phyloP scores from a whole-genome alignment of 768 basidiomycete species.

The Leccinellum luteum region DNA sequence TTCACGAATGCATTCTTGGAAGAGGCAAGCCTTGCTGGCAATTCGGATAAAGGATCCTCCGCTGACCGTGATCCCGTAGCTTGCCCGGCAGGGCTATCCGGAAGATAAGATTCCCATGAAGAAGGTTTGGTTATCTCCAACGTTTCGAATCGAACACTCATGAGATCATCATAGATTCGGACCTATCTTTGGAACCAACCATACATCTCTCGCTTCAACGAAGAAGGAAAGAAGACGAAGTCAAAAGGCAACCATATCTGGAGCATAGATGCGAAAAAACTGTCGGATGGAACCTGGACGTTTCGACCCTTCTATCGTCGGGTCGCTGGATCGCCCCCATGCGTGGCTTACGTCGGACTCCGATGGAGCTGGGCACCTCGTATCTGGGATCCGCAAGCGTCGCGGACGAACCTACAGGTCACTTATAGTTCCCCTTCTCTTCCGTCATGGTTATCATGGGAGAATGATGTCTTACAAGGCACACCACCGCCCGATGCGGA shows the following conservation, averaged over 20 bases:
- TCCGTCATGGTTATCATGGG: slow-evolving; percentile 89
- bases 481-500: slow-evolving; percentile 75
- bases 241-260: slow-evolving; percentile 99
- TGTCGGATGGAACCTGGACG: slow-evolving; percentile 71
- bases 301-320: slow-evolving; percentile 88
- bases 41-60: slow-evolving; percentile 1
- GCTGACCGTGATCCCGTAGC: slow-evolving; percentile 41
- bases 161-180: slow-evolving; percentile 58
- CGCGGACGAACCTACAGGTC: slow-evolving; percentile 76
- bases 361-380: slow-evolving; percentile 90
- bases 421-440: slow-evolving; percentile 76
- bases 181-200: slow-evolving; percentile 96
- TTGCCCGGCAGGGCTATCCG: slow-evolving; percentile 80
- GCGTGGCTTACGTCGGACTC: slow-evolving; percentile 77
- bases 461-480: slow-evolving; percentile 77
- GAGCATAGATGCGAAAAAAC: slow-evolving; percentile 95
- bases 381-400: slow-evolving; percentile 95
- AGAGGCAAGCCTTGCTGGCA: slow-evolving; percentile 50
- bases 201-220: slow-evolving; percentile 95
- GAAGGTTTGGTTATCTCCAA: slow-evolving; percentile 55
- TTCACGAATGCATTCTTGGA: slow-evolving; percentile 96
- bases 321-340: slow-evolving; percentile 79
- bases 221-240: slow-evolving; percentile 98
- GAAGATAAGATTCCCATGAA: slow-evolving; percentile 97
- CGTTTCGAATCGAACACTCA: slow-evolving; percentile 9